Conservation (phyloP, 176 grass and related monocot species). For the Zoysia pacifica region DNA sequence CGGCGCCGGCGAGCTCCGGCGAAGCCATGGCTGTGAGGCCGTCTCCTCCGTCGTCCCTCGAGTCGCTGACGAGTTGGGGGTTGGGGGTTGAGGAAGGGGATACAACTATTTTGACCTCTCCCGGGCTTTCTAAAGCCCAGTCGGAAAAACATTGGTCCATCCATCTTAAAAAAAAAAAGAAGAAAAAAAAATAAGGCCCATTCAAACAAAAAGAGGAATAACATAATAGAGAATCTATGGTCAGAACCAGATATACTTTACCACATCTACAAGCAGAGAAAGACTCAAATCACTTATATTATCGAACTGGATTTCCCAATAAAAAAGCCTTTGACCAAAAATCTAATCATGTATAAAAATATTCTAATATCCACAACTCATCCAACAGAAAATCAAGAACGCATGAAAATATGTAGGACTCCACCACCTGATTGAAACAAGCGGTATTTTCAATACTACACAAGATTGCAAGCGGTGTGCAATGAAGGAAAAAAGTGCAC, state of each 20-base stretch:
- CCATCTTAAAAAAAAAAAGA: no score
- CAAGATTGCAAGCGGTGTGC: neutral
- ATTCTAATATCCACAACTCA: neutral
- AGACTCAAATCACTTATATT: neutral
- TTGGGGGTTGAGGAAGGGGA: neutral
- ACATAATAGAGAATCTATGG: no score
- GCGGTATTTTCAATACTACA: neutral
- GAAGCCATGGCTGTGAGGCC: constrained; percentile 36
- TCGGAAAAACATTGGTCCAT: no score
- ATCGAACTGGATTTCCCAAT: neutral
- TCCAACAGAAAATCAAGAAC: no score
- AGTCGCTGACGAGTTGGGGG: constrained; percentile 11
- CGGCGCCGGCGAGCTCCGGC: constrained; percentile 43
- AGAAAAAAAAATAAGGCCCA: neutral
- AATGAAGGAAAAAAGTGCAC: neutral
- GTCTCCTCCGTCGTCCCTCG: constrained; percentile 8
- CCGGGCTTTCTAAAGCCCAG: neutral
- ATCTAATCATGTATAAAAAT: neutral
- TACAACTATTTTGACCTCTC: neutral
- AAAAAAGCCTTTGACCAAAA: neutral
- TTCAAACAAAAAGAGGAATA: neutral
- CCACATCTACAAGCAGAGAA: neutral
- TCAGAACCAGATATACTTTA: no score
- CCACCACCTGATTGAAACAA: neutral
- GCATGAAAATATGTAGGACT: neutral